Evolutionary conservation across 2,329 filamentous ascomycete genomes (phyloP), one percentile per base, ranked within the genome.

Genomic region (Xylariaceae sp.): DNA sequence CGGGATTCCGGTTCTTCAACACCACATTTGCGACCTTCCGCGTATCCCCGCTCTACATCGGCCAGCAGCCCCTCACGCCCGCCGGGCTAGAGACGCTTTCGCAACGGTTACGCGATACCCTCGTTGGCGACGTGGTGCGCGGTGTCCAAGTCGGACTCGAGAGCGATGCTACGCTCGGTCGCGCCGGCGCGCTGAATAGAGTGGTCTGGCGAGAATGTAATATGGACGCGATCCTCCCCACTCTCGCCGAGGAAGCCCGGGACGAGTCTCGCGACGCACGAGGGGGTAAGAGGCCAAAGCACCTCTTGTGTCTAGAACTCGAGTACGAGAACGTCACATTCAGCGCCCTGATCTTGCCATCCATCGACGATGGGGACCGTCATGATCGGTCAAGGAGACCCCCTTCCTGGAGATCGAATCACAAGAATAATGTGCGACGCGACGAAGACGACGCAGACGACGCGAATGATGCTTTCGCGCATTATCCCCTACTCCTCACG

Each of bases 91-190:
- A 71, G 11, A 53, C 65, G 0, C 70, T 83, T 0, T 74, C 77
- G 0, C 72, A 73, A 6, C 72, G 76, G 2, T 67, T 84, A 1
- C 76, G 80, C 40, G 80, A 84, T 47, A 72, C 72, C 1, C 72
- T 84, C 0, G 79, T 82, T 0, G 80, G 80, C 12, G 80, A 84
- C 60, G 76, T 81, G 1, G 78, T 84, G n/a, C 77, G 81, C 53
- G 81, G 81, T 43, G 76, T 84, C 19, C 79, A 83, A 59, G 74
- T 84, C 19, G 64, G 63, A 3, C 55, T 66, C 3, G 73, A 72
- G 12, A 54, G 53, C 19, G 75, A 76, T 30, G 73, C 61, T 5
- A 57, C 65, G 0, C 62, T 76, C 27, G 70, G 70, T 0, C 67
- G 71, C 6, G 70, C 73, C 0, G 76, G 76, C 1, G 69, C 74